Evolutionary conservation across 257 asterid species (phyloP).

Genomic region (Dorcoceras hygrometricum): DNA sequence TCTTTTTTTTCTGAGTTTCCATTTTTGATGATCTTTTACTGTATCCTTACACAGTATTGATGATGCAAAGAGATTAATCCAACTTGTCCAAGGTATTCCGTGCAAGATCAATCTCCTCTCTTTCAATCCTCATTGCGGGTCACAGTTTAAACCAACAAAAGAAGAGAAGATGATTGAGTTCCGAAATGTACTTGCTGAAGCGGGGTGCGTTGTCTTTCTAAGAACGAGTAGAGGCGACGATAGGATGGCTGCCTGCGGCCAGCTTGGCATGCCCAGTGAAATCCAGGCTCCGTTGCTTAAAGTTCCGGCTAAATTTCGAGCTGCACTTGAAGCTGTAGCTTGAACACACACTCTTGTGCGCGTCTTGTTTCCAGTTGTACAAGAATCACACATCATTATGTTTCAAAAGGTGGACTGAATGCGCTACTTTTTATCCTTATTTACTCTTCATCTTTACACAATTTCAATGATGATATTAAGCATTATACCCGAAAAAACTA

Average conservation of each 20-base stretch:
- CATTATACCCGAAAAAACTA: too few relatives aligned
- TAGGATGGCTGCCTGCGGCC: conserved; percentile 99
- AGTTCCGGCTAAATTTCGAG: conserved; percentile 70
- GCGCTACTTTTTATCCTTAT: not conserved
- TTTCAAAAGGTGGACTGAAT: not conserved
- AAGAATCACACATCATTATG: not conserved
- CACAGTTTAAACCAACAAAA: conserved; percentile 68
- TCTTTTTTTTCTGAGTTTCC: not conserved
- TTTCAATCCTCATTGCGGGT: conserved; percentile 89
- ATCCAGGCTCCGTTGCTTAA: conserved; percentile 79
- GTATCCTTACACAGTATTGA: conserved; percentile 47
- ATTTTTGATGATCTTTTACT: not conserved
- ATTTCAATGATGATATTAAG: too few relatives aligned
- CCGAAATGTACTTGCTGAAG: conserved; percentile 70
- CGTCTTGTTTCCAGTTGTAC: not conserved
- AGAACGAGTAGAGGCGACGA: conserved; percentile 89
- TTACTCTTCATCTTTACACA: too few relatives aligned
- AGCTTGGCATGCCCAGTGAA: conserved; percentile 90
- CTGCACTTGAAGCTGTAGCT: conserved; percentile 37
- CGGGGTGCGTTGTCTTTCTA: conserved; percentile 66
- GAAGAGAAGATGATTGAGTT: conserved; percentile 83
- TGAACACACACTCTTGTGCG: conserved; percentile 17
- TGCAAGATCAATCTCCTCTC: conserved; percentile 95
- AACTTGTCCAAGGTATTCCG: conserved; percentile 79
- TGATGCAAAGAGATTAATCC: conserved; percentile 76